Percentiles rank a stretch among this genome's conserved stretches.
These are phyloP conservation scores for Ogataea wickerhamii DNA, from an alignment of 805 yeast genomes.

Conservation along the genomic window DNA sequence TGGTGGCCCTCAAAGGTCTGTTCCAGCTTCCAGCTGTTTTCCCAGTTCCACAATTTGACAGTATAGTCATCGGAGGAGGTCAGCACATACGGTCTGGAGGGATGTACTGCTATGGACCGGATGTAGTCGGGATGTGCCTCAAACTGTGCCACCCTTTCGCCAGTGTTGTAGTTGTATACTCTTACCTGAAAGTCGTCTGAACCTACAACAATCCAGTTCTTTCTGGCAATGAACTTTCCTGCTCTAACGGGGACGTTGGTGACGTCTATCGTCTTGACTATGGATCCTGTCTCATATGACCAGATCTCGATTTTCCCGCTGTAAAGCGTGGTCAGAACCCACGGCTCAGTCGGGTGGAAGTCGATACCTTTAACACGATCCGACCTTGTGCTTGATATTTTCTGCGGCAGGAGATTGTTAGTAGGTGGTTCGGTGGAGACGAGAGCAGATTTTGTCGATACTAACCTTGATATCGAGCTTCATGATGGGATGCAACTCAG, in stretches of 20 bases:
- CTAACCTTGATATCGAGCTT: slow-evolving; percentile 47
- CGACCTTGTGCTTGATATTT: slow-evolving; percentile 84
- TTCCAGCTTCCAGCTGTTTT: slow-evolving; percentile 82
- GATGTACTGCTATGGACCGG: slow-evolving; percentile 91
- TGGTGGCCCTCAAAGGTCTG: slow-evolving; percentile 94
- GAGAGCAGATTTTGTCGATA: too few relatives aligned
- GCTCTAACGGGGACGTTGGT: slow-evolving; percentile 96
- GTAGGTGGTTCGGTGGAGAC: too few relatives aligned
- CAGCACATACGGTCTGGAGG: slow-evolving; percentile 82
- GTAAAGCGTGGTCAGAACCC: slow-evolving; percentile 89
- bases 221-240: slow-evolving; percentile 91
- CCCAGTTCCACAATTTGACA: slow-evolving; percentile 97
- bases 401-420: slow-evolving; percentile 46
- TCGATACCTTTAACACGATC: slow-evolving; percentile 98
- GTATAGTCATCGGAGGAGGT: slow-evolving; percentile 92
- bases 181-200: slow-evolving; percentile 93
- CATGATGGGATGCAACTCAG: too few relatives aligned
- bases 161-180: slow-evolving; percentile 91
- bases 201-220: slow-evolving; percentile 96
- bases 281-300: slow-evolving; percentile 83
- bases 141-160: slow-evolving; percentile 89
- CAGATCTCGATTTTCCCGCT: slow-evolving; percentile 90
- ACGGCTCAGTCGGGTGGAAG: slow-evolving; percentile 96
- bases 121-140: slow-evolving; percentile 98
- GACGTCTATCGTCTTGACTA: slow-evolving; percentile 87